Evolutionary conservation across 2,329 filamentous ascomycete species (phyloP).

Genomic region (Esteya vermicola): DNA sequence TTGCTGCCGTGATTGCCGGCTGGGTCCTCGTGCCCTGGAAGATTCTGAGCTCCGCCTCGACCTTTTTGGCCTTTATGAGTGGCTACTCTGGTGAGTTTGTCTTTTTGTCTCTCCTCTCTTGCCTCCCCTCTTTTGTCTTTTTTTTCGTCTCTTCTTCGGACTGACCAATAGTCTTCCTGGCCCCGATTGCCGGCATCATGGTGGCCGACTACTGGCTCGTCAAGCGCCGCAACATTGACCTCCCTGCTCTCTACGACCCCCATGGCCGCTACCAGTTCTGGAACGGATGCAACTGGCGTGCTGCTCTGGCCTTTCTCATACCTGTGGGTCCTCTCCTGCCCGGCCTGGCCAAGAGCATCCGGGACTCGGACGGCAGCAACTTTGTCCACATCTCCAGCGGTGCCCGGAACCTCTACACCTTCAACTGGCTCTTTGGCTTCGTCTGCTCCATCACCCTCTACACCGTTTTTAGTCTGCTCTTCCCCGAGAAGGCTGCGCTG

Average conservation of each 20-base stretch:
- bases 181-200: slow-evolving; percentile 26
- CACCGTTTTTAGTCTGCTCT: slow-evolving; percentile 28
- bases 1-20: slow-evolving; percentile 39
- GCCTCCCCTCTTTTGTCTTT: not conserved
- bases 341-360: slow-evolving; percentile 14
- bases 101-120: not conserved
- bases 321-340: slow-evolving; percentile 18
- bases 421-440: slow-evolving; percentile 55
- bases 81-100: slow-evolving; percentile 29
- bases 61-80: slow-evolving; percentile 50
- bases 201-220: slow-evolving; percentile 24
- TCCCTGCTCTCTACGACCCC: slow-evolving; percentile 26
- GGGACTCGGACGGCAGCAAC: slow-evolving; percentile 2
- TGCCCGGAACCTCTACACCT: slow-evolving; percentile 39
- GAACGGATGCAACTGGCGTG: slow-evolving; percentile 14
- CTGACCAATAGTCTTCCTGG: slow-evolving; percentile 17
- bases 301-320: slow-evolving; percentile 12
- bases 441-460: slow-evolving; percentile 41
- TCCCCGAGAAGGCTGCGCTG: slow-evolving; percentile 34
- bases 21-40: slow-evolving; percentile 54
- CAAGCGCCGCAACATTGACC: slow-evolving; percentile 22
- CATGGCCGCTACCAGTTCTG: slow-evolving; percentile 23
- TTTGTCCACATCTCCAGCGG: slow-evolving; percentile 23
- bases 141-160: not conserved
- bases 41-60: slow-evolving; percentile 42